These are phyloP conservation scores for Tetraselmis striata DNA, from an alignment of 139 green algal genomes.

Conservation along the genomic window DNA sequence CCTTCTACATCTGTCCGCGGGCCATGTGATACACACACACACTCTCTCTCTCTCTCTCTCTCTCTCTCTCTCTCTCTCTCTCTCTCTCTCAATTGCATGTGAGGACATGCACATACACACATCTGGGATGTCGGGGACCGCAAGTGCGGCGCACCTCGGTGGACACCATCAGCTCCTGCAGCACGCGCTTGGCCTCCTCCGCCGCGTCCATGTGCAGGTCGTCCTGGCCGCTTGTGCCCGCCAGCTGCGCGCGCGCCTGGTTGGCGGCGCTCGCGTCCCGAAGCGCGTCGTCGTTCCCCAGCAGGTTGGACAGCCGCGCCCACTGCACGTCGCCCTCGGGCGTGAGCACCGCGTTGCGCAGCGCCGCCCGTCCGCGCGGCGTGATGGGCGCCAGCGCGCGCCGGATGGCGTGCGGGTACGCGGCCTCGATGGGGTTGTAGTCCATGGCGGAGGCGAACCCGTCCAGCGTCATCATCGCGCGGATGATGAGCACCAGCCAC, in stretches of 20 bases:
- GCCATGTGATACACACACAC: too few relatives aligned
- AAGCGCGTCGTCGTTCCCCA: neutral
- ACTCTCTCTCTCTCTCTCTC: too few relatives aligned
- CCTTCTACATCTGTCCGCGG: too few relatives aligned
- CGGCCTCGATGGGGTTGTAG: neutral
- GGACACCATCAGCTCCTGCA: neutral
- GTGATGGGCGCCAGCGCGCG: neutral
- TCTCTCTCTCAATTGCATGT: too few relatives aligned
- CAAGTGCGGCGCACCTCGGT: neutral
- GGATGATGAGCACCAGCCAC: slow-evolving; percentile 29
- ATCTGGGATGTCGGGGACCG: too few relatives aligned
- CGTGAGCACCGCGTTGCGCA: neutral
- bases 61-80: too few relatives aligned
- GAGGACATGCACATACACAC: too few relatives aligned
- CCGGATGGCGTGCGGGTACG: neutral
- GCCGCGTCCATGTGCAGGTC: neutral
- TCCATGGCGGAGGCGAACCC: neutral
- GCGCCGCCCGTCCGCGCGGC: neutral
- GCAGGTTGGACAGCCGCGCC: neutral
- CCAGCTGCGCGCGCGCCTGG: neutral
- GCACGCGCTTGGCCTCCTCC: neutral
- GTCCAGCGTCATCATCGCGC: slow-evolving; percentile 23
- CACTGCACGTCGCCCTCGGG: neutral
- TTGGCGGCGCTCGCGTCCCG: neutral
- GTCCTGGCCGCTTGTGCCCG: neutral